Conservation (phyloP, 495 filamentous ascomycete genomes). For the Neurospora intermedia region DNA sequence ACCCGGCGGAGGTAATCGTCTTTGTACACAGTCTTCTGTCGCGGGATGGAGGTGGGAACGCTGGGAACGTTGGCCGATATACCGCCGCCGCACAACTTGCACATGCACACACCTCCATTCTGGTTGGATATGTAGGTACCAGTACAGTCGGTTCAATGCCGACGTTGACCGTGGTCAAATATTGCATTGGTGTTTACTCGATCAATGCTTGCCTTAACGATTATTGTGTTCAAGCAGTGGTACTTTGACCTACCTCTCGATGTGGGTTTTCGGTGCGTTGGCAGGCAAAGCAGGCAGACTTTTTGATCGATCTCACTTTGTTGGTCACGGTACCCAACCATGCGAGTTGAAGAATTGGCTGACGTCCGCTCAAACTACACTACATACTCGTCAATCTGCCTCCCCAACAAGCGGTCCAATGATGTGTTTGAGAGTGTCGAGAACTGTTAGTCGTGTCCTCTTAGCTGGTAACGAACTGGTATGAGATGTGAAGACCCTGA, state of each 20-base stretch:
- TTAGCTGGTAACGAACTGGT: neutral
- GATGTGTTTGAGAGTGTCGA: neutral
- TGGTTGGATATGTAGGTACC: neutral
- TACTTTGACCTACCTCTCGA: neutral
- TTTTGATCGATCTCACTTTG: neutral
- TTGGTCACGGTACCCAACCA: neutral
- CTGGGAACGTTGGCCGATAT: neutral
- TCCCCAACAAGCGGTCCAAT: neutral
- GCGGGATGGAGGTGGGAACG: neutral
- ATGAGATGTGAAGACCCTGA: neutral
- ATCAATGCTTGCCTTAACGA: neutral
- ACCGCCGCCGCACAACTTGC: neutral
- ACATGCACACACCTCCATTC: neutral
- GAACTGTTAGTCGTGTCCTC: neutral
- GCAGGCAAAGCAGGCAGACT: neutral
- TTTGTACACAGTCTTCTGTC: neutral
- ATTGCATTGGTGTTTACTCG: neutral
- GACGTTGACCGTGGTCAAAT: neutral
- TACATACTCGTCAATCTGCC: neutral
- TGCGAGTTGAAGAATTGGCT: neutral
- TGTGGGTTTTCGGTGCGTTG: neutral
- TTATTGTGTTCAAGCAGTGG: neutral
- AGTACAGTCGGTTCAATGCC: neutral
- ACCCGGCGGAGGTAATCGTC: neutral
- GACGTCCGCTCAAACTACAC: neutral